phyloP scores from a whole-genome alignment of 768 basidiomycete species.

The Pulveroboletus ravenelii region DNA sequence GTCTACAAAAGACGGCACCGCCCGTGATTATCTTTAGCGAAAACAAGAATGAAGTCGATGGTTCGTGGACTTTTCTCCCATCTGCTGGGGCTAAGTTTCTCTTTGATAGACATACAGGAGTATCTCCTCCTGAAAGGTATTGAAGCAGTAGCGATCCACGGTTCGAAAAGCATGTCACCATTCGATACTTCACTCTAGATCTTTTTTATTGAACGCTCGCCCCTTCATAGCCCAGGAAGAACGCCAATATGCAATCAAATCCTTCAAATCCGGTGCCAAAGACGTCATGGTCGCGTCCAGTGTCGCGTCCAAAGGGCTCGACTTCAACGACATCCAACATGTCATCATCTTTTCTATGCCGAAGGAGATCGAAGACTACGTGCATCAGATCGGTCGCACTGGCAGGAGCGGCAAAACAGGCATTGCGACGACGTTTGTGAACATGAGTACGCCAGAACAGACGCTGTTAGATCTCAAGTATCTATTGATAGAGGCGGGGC shows the following conservation, averaged over 20 bases:
- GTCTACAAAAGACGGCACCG: conserved; percentile 95
- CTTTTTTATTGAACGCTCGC: not conserved
- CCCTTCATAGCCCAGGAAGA: conserved; percentile 84
- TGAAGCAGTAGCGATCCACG: conserved; percentile 98
- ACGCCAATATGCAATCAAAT: conserved; percentile 97
- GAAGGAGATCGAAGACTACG: conserved; percentile 99
- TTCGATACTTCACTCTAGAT: not conserved
- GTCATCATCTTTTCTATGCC: conserved; percentile 99
- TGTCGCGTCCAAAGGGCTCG: conserved; percentile 96
- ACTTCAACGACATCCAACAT: conserved; percentile 98
- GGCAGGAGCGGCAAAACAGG: conserved; percentile 98
- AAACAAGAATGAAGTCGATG: conserved; percentile 99
- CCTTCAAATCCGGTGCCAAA: conserved; percentile 95
- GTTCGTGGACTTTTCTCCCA: conserved; percentile 38
- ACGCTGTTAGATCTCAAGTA: conserved; percentile 97
- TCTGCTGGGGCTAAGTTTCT: not conserved
- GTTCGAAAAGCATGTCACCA: conserved; percentile 75
- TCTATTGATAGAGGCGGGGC: conserved; percentile 92
- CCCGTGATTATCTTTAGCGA: conserved; percentile 98
- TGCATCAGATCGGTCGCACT: conserved; percentile 98
- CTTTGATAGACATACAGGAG: conserved; percentile 84
- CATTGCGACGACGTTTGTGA: conserved; percentile 98
- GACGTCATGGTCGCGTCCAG: conserved; percentile 99
- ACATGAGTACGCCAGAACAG: conserved; percentile 96
- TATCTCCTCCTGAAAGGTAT: conserved; percentile 95